These are phyloP conservation scores for Penicillium sp. DNA, from an alignment of 2,329 filamentous ascomycete species.

Conservation along the genomic window DNA sequence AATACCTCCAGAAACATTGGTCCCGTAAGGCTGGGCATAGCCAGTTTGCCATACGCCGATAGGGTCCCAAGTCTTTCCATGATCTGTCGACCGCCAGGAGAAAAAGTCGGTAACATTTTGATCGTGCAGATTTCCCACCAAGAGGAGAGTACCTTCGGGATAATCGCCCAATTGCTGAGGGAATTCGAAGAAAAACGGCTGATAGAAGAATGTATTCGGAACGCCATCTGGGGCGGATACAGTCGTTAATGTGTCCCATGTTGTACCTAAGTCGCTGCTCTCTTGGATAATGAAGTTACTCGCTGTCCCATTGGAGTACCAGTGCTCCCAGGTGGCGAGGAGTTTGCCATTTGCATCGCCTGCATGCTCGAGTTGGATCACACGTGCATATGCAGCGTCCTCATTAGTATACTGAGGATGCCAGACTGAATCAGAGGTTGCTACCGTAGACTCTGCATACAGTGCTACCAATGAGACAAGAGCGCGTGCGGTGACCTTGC, in stretches of 20 bases:
- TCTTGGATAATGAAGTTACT: conserved; percentile 5
- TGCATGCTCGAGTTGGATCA: conserved; percentile 4
- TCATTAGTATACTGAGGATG: too few species aligned
- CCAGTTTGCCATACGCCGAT: conserved; percentile 1
- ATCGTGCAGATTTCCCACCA: conserved; percentile 7
- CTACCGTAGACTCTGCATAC: too few species aligned
- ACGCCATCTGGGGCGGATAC: not conserved
- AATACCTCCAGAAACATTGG: not conserved
- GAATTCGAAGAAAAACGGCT: conserved; percentile 11
- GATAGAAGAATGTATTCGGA: not conserved
- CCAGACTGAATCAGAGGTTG: too few species aligned
- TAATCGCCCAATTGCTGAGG: conserved; percentile 11
- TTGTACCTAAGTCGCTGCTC: not conserved
- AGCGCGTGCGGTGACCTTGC: too few species aligned
- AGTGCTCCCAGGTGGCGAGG: conserved; percentile 4
- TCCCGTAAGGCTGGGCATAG: too few species aligned
- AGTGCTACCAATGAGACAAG: too few species aligned
- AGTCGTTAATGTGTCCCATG: not conserved
- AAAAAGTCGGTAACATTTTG: not conserved
- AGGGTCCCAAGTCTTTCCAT: conserved; percentile 4
- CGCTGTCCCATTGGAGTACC: conserved; percentile 3
- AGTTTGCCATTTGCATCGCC: conserved; percentile 2
- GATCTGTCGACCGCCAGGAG: conserved; percentile 8
- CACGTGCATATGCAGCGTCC: not conserved
- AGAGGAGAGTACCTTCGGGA: conserved; percentile 7